phyloP scores from a whole-genome alignment of 2,329 filamentous ascomycete genomes.

The Colletotrichum sp. region DNA sequence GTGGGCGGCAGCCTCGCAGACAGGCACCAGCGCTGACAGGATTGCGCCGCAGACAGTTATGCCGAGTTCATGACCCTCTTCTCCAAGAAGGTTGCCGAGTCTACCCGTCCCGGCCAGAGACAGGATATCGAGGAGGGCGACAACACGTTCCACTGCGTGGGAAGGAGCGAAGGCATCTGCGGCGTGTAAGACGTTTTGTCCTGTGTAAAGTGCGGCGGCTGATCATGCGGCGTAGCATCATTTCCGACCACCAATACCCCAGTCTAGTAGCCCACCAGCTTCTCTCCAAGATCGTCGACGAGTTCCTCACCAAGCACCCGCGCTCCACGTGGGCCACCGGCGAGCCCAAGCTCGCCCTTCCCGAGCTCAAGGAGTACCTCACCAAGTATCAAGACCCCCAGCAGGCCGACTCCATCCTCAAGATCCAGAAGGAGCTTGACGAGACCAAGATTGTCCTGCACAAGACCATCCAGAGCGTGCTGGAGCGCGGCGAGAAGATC shows the following conservation, averaged over 20 bases:
- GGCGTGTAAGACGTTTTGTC: constrained; percentile 53
- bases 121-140: constrained; percentile 87
- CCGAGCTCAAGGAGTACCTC: constrained; percentile 79
- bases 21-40: background rate
- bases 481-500: constrained; percentile 96
- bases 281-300: constrained; percentile 80
- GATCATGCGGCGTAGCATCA: constrained; percentile 50
- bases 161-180: constrained; percentile 74
- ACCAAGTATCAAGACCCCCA: constrained; percentile 82
- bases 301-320: constrained; percentile 81
- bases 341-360: constrained; percentile 63
- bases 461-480: constrained; percentile 89
- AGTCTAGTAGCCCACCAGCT: constrained; percentile 84
- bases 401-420: constrained; percentile 90
- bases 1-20: background rate
- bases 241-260: constrained; percentile 78
- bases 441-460: constrained; percentile 97
- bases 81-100: constrained; percentile 85
- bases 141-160: constrained; percentile 81
- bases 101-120: constrained; percentile 79
- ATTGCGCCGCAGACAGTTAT: constrained; percentile 1
- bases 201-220: background rate
- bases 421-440: constrained; percentile 95
- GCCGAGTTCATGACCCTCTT: constrained; percentile 79
- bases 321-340: constrained; percentile 68